Conservation (phyloP, 164 flowering plant species). For the Macadamia tetraphylla region DNA sequence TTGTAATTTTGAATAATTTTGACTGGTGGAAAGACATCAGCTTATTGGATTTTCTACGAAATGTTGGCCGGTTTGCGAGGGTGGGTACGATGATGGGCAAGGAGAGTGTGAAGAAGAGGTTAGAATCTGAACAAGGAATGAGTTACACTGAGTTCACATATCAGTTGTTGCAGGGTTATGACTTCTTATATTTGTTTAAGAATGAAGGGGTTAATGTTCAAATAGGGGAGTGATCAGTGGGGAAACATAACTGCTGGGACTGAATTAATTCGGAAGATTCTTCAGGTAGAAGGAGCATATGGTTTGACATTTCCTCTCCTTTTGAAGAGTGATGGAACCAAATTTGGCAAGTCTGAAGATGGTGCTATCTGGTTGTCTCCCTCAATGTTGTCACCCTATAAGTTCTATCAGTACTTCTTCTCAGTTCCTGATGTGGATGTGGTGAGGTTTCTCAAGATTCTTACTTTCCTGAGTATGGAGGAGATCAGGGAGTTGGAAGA, state of each 20-base stretch:
- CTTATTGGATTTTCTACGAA: constrained; percentile 53
- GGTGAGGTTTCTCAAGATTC: constrained; percentile 59
- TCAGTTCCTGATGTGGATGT: constrained; percentile 74
- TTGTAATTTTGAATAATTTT: constrained; percentile 51
- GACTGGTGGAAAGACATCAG: constrained; percentile 84
- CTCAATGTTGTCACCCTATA: constrained; percentile 58
- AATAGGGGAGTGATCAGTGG: constrained; percentile 90
- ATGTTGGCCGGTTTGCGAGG: constrained; percentile 59
- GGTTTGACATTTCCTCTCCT: constrained; percentile 80
- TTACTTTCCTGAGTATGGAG: constrained; percentile 64
- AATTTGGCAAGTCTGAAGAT: constrained; percentile 82
- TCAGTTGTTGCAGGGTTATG: constrained; percentile 53
- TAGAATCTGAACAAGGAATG: constrained; percentile 25
- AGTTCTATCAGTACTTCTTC: constrained; percentile 84
- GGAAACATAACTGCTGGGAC: constrained; percentile 89
- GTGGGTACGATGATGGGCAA: constrained; percentile 44
- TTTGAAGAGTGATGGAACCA: constrained; percentile 78
- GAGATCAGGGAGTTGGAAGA: constrained; percentile 51
- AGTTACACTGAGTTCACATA: constrained; percentile 53
- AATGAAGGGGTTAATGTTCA: constrained; percentile 63
- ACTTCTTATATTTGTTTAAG: constrained; percentile 26
- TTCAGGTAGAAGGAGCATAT: constrained; percentile 53
- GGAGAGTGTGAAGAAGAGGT: constrained; percentile 34
- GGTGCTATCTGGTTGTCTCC: constrained; percentile 86
- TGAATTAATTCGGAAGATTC: constrained; percentile 57